Evolutionary conservation across 441 rosid genomes (phyloP).

Genomic region (Hura crepitans): DNA sequence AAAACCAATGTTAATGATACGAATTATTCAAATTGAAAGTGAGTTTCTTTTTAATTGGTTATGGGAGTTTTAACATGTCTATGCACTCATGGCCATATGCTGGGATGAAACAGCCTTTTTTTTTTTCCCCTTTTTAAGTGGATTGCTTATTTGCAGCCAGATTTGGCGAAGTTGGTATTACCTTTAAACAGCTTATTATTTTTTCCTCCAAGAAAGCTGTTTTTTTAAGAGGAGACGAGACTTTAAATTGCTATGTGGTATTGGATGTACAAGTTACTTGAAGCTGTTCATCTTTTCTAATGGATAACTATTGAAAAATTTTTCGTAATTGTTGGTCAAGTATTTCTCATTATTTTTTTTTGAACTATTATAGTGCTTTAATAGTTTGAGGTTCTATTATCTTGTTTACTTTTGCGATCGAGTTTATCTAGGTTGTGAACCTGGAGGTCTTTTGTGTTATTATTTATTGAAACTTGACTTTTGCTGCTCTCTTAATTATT

Average conservation of each 20-base stretch:
- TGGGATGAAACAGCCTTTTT: neutral
- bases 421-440: neutral
- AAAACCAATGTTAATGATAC: neutral
- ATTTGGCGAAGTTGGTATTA: neutral
- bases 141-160: neutral
- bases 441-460: neutral
- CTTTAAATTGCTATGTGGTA: neutral
- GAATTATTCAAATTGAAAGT: neutral
- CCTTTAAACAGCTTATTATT: neutral
- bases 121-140: neutral
- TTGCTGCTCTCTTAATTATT: constrained; percentile 18
- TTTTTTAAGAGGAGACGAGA: too few relatives aligned
- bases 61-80: neutral
- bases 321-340: neutral
- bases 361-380: neutral
- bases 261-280: neutral
- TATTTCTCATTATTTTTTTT: neutral
- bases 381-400: neutral
- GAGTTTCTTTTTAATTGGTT: neutral
- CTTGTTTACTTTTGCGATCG: neutral
- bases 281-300: neutral
- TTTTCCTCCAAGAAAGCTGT: too few relatives aligned
- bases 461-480: constrained; percentile 1
- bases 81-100: neutral
- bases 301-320: neutral